Conservation (phyloP, 2,329 filamentous ascomycete species). For the Cyanodermella asteris region DNA sequence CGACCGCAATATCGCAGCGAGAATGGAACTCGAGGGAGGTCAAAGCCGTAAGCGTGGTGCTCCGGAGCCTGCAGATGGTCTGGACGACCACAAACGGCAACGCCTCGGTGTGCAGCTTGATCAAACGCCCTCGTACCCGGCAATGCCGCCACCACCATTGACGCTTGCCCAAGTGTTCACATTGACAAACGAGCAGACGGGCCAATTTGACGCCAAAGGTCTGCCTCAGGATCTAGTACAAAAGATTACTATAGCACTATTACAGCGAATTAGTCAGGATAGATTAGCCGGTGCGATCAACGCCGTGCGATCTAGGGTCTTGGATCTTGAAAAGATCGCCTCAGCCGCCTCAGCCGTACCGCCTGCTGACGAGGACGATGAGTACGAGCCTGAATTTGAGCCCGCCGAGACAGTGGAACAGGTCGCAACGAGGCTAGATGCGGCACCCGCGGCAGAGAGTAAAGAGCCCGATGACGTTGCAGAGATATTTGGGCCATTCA, state of each 20-base stretch:
- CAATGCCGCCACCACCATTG: slow-evolving; percentile 52
- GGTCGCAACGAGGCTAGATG: slow-evolving; percentile 55
- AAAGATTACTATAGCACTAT: slow-evolving; percentile 58
- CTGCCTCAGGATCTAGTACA: slow-evolving; percentile 56
- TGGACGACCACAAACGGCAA: slow-evolving; percentile 64
- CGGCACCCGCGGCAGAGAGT: slow-evolving; percentile 36
- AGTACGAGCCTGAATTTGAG: slow-evolving; percentile 78
- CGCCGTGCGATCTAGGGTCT: slow-evolving; percentile 23
- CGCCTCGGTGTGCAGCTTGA: slow-evolving; percentile 36
- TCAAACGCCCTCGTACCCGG: slow-evolving; percentile 35
- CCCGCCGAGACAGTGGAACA: slow-evolving; percentile 58
- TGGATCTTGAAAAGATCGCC: slow-evolving; percentile 15
- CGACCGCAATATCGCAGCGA: slow-evolving; percentile 58
- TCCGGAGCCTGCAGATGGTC: slow-evolving; percentile 47
- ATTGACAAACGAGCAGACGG: slow-evolving; percentile 50
- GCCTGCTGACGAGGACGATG: slow-evolving; percentile 61
- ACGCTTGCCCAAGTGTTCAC: slow-evolving; percentile 73
- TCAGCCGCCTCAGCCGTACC: slow-evolving; percentile 17
- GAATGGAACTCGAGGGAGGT: slow-evolving; percentile 48
- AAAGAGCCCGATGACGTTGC: slow-evolving; percentile 26
- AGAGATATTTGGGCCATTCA: slow-evolving; percentile 60
- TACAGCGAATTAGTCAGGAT: slow-evolving; percentile 47
- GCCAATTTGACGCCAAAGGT: slow-evolving; percentile 67
- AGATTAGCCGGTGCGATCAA: slow-evolving; percentile 53
- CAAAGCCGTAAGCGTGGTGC: slow-evolving; percentile 58